Conservation (phyloP, 2,329 filamentous ascomycete species). For the Diaporthe sp. region DNA sequence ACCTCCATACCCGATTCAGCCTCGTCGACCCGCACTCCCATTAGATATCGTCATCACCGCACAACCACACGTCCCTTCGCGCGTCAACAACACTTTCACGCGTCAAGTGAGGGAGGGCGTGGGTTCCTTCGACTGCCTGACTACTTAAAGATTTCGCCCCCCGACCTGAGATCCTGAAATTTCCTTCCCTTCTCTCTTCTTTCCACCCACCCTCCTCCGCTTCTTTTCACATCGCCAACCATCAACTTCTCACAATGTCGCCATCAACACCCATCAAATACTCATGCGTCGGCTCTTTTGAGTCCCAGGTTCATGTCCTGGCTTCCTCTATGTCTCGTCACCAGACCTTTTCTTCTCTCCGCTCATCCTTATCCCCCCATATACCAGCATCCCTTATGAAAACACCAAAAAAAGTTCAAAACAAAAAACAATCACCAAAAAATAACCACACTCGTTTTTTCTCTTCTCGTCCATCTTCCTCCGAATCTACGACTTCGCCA, state of each 20-base stretch:
- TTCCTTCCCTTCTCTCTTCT: constrained; percentile 11
- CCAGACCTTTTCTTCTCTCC: neutral
- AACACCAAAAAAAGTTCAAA: constrained; percentile 35
- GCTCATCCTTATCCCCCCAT: neutral
- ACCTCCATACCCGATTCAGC: neutral
- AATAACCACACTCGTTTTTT: constrained; percentile 4
- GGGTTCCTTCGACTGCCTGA: neutral
- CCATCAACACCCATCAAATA: neutral
- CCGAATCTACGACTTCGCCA: neutral
- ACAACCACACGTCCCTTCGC: neutral
- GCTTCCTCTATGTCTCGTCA: neutral
- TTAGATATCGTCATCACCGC: neutral
- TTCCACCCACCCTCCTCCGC: neutral
- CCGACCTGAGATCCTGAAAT: neutral
- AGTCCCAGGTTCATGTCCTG: constrained; percentile 32
- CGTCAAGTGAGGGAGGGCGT: neutral
- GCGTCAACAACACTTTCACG: neutral
- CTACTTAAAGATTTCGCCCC: neutral
- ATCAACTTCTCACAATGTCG: constrained; percentile 5
- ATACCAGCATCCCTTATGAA: constrained; percentile 34
- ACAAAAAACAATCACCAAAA: constrained; percentile 25
- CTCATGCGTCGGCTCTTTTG: constrained; percentile 15
- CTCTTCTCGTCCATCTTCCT: neutral
- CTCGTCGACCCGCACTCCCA: neutral
- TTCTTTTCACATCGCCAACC: neutral